A percentile compares a stretch with the other conserved stretches of the same genome.
Evolutionary conservation across 2,329 filamentous ascomycete genomes (phyloP).

Genomic region (Xylariaceae sp.): DNA sequence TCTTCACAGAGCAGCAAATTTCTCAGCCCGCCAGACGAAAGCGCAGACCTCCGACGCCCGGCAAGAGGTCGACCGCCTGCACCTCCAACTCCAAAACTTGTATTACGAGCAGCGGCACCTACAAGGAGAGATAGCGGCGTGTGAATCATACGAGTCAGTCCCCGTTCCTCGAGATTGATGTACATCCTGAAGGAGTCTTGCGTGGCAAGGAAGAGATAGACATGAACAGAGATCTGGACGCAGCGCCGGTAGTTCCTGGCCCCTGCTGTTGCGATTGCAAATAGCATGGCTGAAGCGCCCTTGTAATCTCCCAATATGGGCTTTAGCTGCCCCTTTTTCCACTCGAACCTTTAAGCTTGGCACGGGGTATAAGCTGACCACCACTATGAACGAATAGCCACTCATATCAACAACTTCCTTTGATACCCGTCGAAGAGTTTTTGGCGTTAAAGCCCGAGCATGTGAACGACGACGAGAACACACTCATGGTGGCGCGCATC

Average conservation of each 20-base stretch:
- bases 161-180: slow-evolving; percentile 1
- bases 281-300: too few species aligned
- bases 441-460: slow-evolving; percentile 70
- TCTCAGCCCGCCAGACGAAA: slow-evolving; percentile 81
- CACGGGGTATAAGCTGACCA: not conserved
- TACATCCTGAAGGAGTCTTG: slow-evolving; percentile 3
- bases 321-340: too few species aligned
- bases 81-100: slow-evolving; percentile 89
- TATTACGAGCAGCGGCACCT: slow-evolving; percentile 94
- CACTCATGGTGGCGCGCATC: slow-evolving; percentile 84
- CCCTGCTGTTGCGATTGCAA: slow-evolving; percentile 1
- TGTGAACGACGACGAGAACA: slow-evolving; percentile 64
- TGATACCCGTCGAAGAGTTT: slow-evolving; percentile 81
- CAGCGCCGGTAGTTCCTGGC: slow-evolving; percentile 12
- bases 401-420: slow-evolving; percentile 77
- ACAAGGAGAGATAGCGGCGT: slow-evolving; percentile 81
- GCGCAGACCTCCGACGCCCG: slow-evolving; percentile 77
- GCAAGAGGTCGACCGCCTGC: slow-evolving; percentile 84
- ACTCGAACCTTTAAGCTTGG: not conserved
- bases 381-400: slow-evolving; percentile 49
- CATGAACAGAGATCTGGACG: not conserved
- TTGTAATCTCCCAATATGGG: too few species aligned
- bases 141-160: slow-evolving; percentile 83
- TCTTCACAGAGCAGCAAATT: slow-evolving; percentile 74
- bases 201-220: not conserved